Evolutionary conservation across 2,329 filamentous ascomycete species (phyloP).

Genomic region (Colletotrichum melonis): DNA sequence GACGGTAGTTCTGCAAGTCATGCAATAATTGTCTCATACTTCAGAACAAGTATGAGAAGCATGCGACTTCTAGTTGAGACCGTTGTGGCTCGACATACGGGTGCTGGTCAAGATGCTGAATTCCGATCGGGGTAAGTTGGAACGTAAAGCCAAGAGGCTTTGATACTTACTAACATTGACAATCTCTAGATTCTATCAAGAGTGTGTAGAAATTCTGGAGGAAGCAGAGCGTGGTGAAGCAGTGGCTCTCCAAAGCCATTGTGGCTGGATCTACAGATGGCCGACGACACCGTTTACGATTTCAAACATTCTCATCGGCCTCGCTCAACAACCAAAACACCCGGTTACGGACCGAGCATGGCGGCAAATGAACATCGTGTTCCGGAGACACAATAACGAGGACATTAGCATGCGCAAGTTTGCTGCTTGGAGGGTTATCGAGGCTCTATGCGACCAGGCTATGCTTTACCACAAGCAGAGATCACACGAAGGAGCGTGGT

Average conservation of each 20-base stretch:
- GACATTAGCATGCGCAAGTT: conserved; percentile 35
- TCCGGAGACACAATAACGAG: conserved; percentile 35
- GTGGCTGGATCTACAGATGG: conserved; percentile 37
- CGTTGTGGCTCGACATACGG: not conserved
- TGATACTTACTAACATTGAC: not conserved
- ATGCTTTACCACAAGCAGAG: conserved; percentile 35
- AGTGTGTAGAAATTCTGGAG: conserved; percentile 35
- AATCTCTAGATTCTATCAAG: conserved; percentile 17
- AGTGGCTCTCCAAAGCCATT: conserved; percentile 31
- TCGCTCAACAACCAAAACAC: conserved; percentile 33
- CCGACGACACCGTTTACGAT: conserved; percentile 27
- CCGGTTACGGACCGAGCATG: conserved; percentile 35
- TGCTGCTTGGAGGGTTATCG: conserved; percentile 36
- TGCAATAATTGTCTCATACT: conserved; percentile 1
- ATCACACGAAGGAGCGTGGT: conserved; percentile 37
- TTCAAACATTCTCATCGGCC: conserved; percentile 31
- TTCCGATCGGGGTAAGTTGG: conserved; percentile 17
- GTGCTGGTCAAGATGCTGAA: not conserved
- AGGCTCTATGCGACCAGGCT: conserved; percentile 37
- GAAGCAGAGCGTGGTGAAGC: conserved; percentile 33
- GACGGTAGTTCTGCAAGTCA: not conserved
- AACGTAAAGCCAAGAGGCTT: not conserved
- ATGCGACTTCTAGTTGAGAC: conserved; percentile 16
- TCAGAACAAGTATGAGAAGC: conserved; percentile 6
- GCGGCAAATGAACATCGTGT: conserved; percentile 36